Conservation (phyloP, 345 rosid genomes). For the Rhodamnia argentea region DNA sequence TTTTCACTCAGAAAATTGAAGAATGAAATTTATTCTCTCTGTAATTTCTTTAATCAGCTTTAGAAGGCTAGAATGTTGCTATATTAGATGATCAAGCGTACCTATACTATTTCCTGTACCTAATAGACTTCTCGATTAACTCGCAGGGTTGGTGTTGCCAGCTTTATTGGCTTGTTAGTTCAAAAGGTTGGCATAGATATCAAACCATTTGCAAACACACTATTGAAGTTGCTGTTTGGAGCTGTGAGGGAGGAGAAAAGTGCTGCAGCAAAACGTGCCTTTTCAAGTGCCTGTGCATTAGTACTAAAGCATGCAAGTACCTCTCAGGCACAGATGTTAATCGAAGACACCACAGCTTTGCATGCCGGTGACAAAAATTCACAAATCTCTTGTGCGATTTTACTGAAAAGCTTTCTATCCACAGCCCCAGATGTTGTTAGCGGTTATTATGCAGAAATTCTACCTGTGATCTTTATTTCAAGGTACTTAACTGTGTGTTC, state of each 20-base stretch:
- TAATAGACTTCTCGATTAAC: background rate
- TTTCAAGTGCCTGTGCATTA: slow-evolving; percentile 75
- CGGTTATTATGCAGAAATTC: slow-evolving; percentile 50
- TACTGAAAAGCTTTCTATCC: slow-evolving; percentile 72
- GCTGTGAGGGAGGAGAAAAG: slow-evolving; percentile 82
- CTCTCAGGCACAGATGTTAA: slow-evolving; percentile 65
- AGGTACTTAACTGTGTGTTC: slow-evolving; percentile 27
- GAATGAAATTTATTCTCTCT: background rate
- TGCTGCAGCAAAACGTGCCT: slow-evolving; percentile 75
- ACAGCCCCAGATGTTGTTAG: slow-evolving; percentile 67
- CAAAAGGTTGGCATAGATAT: slow-evolving; percentile 71
- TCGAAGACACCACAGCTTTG: slow-evolving; percentile 76
- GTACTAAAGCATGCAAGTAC: slow-evolving; percentile 65
- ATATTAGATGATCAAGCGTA: background rate
- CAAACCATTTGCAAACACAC: slow-evolving; percentile 63
- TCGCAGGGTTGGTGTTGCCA: slow-evolving; percentile 91
- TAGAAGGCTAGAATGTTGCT: background rate
- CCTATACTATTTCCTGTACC: background rate
- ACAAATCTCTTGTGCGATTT: slow-evolving; percentile 75
- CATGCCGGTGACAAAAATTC: slow-evolving; percentile 73
- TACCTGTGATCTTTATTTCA: slow-evolving; percentile 81
- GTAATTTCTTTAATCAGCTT: background rate
- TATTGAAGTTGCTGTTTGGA: slow-evolving; percentile 63
- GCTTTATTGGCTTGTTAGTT: slow-evolving; percentile 69
- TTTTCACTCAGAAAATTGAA: background rate